Evolutionary conservation across 1,139 yeast genomes (phyloP).

Genomic region (Lodderomyces beijingensis): DNA sequence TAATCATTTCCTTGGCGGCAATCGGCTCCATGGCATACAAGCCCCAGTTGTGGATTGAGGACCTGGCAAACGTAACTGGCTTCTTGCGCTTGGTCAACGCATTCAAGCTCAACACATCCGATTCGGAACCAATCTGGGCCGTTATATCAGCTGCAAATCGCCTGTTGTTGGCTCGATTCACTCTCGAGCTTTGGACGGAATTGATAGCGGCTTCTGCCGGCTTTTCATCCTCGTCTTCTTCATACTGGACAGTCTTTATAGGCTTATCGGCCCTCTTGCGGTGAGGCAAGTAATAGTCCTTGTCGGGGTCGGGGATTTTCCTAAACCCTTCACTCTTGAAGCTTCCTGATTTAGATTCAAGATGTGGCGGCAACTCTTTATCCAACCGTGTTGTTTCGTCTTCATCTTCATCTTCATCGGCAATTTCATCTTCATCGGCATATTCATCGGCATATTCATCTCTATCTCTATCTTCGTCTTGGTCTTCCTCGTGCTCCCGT

Average conservation of each 20-base stretch:
- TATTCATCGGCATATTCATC: neutral
- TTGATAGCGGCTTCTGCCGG: conserved; percentile 14
- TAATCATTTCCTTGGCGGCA: conserved; percentile 93
- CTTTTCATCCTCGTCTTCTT: conserved; percentile 45
- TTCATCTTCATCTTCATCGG: conserved; percentile 23
- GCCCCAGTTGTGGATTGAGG: conserved; percentile 98
- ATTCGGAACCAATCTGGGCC: conserved; percentile 78
- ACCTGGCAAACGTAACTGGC: conserved; percentile 92
- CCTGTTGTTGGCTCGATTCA: conserved; percentile 83
- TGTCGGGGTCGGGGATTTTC: conserved; percentile 69
- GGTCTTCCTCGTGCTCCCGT: too few species aligned
- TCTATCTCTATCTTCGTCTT: neutral
- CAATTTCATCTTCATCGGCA: conserved; percentile 1
- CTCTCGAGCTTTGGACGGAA: conserved; percentile 63
- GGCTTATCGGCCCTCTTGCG: conserved; percentile 53
- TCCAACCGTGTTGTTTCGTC: conserved; percentile 28
- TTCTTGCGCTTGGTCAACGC: conserved; percentile 84
- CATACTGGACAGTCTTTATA: conserved; percentile 53
- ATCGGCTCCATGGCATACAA: conserved; percentile 92
- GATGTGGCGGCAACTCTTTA: conserved; percentile 25
- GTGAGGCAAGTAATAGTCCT: conserved; percentile 77
- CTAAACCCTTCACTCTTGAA: conserved; percentile 73
- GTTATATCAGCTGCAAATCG: conserved; percentile 88
- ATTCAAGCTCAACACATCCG: conserved; percentile 72
- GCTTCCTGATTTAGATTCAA: conserved; percentile 53